Percentiles rank a stretch among this genome's conserved stretches.
Conservation (phyloP, 257 asterid species). For the Solanum sejunctum region DNA sequence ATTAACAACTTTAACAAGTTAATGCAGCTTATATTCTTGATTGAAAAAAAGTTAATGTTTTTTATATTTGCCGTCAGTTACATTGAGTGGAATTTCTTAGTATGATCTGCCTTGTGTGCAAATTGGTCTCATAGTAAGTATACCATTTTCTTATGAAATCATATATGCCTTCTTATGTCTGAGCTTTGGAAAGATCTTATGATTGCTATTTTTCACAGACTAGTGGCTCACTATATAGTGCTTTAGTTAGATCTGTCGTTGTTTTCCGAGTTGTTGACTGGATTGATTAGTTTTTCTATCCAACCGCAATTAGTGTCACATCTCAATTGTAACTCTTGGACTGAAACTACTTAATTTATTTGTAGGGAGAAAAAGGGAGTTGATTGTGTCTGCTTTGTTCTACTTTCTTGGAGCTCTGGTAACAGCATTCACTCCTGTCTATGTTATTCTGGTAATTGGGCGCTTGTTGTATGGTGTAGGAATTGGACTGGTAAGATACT, state of each 20-base stretch:
- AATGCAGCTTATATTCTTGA: not conserved
- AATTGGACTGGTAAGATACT: constrained; percentile 80
- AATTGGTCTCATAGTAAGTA: constrained; percentile 81
- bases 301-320: not conserved
- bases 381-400: constrained; percentile 53
- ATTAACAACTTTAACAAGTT: not conserved
- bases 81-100: constrained; percentile 76
- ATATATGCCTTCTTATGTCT: not conserved
- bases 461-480: constrained; percentile 85
- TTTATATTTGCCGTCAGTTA: constrained; percentile 56
- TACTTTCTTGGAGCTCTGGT: constrained; percentile 73
- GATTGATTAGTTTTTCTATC: constrained; percentile 42
- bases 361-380: constrained; percentile 84
- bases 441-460: constrained; percentile 68
- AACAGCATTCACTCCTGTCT: constrained; percentile 73
- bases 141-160: constrained; percentile 2
- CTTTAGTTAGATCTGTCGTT: constrained; percentile 75
- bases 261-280: constrained; percentile 85
- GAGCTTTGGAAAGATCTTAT: constrained; percentile 4
- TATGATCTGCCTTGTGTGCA: constrained; percentile 68
- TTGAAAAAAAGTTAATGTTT: not conserved
- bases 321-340: not conserved
- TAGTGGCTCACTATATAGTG: constrained; percentile 96
- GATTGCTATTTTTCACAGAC: constrained; percentile 44
- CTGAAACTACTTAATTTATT: constrained; percentile 1